Evolutionary conservation across 768 basidiomycete species (phyloP), one percentile per base, ranked within the genome.

Genomic region (Boletellus ananas): DNA sequence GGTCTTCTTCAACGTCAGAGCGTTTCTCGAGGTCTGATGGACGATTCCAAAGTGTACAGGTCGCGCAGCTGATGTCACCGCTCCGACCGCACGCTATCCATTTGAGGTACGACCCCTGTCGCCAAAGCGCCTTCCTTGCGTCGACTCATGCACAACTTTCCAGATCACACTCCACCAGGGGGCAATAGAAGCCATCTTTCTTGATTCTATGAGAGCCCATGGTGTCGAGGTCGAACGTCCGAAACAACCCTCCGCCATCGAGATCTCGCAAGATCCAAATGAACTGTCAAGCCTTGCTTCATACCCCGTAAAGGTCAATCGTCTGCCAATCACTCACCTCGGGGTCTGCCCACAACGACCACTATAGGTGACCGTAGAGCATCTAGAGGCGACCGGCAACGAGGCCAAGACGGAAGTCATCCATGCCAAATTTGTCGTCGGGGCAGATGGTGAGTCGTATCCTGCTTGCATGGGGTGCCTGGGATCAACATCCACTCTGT

Each of bases 71-170:
- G 83, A 85, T 59, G 74, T 88, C 21, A 78, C 76, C 6, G 80
- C 82, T 1, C 71, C 79, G 3, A 76, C 76, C 20, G 85, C 85
- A 2, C 76, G 85, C 17, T 90, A 78, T 65, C 85, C 85, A 11
- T 89, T 85, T 52, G 84, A 85, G 71, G 87, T 82, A 51, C 47
- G 53, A 23, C 38, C n/a, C 25, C 33, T 16, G 5, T 40, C 27
- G 16, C 16, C 35, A 9, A 17, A 9, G 27, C 17, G n/a, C 13
- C 34, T 31, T 42, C 18, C 17, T 39, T 10, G n/a, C 34, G 34
- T 43, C 43, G 12, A 42, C 25, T 36, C 29, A 31, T 36, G 11
- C 17, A 25, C 10, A 6, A 16, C 13, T 14, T 4, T 45, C 18
- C 43, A 74, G 66, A 55, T 70, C 8, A 68, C 67, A 0, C 65